Conservation (phyloP, 1,139 yeast species). For the Yamadazyma buinensis region DNA sequence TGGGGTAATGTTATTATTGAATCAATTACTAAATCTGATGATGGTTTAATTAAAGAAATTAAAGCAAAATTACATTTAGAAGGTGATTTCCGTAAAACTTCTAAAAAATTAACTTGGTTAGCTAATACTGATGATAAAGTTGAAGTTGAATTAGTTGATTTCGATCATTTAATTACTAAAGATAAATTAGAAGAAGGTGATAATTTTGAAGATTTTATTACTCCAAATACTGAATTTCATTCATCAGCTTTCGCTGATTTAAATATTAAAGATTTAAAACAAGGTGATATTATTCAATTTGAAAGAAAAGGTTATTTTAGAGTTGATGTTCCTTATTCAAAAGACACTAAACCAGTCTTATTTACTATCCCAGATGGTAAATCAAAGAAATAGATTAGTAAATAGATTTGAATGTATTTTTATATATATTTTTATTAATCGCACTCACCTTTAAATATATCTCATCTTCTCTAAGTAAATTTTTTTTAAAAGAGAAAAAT, state of each 20-base stretch:
- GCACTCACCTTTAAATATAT: too few relatives aligned
- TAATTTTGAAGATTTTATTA: slow-evolving; percentile 87
- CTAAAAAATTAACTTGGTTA: slow-evolving; percentile 94
- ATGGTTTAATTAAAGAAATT: slow-evolving; percentile 50
- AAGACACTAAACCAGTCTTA: slow-evolving; percentile 67
- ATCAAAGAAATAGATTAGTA: slow-evolving; percentile 29
- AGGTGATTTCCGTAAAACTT: slow-evolving; percentile 97
- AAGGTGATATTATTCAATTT: slow-evolving; percentile 86
- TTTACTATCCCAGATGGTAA: slow-evolving; percentile 98
- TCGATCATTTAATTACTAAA: slow-evolving; percentile 93
- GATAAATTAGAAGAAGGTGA: slow-evolving; percentile 96
- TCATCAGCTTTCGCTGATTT: slow-evolving; percentile 76
- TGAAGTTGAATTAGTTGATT: slow-evolving; percentile 79
- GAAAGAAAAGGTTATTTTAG: slow-evolving; percentile 97
- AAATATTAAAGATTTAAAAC: slow-evolving; percentile 71
- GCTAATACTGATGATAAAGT: slow-evolving; percentile 74
- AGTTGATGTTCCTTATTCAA: slow-evolving; percentile 61
- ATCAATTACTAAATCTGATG: slow-evolving; percentile 61
- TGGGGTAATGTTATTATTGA: slow-evolving; percentile 95
- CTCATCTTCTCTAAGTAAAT: too few relatives aligned
- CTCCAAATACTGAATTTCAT: slow-evolving; percentile 85
- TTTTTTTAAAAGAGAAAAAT: too few relatives aligned
- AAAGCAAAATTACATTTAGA: slow-evolving; percentile 85
- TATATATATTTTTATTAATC: too few relatives aligned
- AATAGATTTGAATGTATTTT: too few relatives aligned